phyloP scores from a whole-genome alignment of 179 eudicot genomes.

The Heliamphora pulchella region DNA sequence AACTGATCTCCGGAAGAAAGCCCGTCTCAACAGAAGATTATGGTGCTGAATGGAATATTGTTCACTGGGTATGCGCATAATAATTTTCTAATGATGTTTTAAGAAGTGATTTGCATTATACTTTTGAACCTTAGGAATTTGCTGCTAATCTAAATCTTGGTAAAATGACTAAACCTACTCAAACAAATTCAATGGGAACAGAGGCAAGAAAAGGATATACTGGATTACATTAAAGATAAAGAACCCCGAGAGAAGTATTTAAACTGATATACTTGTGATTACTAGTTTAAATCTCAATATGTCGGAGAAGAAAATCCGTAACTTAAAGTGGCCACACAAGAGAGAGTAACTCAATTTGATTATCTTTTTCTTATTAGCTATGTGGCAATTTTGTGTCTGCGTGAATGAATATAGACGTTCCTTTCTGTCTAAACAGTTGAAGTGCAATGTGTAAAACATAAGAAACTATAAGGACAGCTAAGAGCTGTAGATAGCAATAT shows the following conservation, averaged over 20 bases:
- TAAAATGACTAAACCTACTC: not conserved
- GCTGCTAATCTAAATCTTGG: not conserved
- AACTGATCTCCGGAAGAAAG: constrained; percentile 88
- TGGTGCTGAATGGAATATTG: constrained; percentile 89
- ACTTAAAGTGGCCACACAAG: too few species aligned
- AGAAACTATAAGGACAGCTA: not conserved
- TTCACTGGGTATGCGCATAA: constrained; percentile 73
- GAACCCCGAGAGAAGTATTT: not conserved
- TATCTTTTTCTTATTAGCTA: too few species aligned
- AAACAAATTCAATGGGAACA: not conserved
- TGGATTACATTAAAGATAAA: not conserved
- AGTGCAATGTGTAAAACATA: not conserved
- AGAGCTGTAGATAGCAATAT: not conserved
- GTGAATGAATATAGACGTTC: too few species aligned
- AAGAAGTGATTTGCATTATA: not conserved
- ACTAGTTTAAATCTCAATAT: too few species aligned
- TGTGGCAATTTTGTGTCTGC: too few species aligned
- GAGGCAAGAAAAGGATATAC: not conserved
- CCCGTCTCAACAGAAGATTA: constrained; percentile 71
- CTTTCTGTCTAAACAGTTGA: not conserved
- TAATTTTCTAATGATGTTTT: not conserved
- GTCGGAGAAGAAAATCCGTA: too few species aligned
- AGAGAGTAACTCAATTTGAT: too few species aligned
- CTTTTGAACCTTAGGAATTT: not conserved
- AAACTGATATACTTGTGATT: too few species aligned